phyloP scores from a whole-genome alignment of 257 asterid species.

The Schizonepeta tenuifolia region DNA sequence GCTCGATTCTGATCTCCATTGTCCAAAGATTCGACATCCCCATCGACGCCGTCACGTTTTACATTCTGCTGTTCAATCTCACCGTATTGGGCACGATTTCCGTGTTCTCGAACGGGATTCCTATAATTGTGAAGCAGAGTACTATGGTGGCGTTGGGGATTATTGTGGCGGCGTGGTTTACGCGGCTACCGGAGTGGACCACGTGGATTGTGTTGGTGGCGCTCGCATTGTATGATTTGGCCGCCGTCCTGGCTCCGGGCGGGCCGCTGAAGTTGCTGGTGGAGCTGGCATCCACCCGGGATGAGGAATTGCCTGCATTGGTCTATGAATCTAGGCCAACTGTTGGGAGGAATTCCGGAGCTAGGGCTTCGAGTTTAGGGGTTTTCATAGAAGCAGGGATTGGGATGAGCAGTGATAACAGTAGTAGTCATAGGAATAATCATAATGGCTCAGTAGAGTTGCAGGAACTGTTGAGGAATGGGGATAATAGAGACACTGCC shows the following conservation, averaged over 20 bases:
- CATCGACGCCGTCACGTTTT: slow-evolving; percentile 70
- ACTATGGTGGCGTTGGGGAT: slow-evolving; percentile 83
- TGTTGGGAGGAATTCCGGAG: slow-evolving; percentile 46
- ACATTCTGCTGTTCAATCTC: slow-evolving; percentile 62
- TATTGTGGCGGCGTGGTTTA: slow-evolving; percentile 90
- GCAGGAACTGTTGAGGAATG: slow-evolving; percentile 45
- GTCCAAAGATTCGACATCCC: slow-evolving; percentile 73
- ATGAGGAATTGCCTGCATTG: slow-evolving; percentile 91
- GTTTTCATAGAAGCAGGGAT: slow-evolving; percentile 54
- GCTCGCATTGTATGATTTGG: slow-evolving; percentile 84
- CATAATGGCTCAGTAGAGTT: slow-evolving; percentile 51
- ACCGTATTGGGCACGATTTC: slow-evolving; percentile 76
- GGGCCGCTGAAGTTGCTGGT: slow-evolving; percentile 93
- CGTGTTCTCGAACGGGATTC: slow-evolving; percentile 73
- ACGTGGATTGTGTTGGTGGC: slow-evolving; percentile 93
- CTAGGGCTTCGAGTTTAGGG: slow-evolving; percentile 54
- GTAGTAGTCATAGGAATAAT: background rate
- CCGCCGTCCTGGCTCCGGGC: slow-evolving; percentile 90
- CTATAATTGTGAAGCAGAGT: slow-evolving; percentile 77
- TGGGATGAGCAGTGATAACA: slow-evolving; percentile 43
- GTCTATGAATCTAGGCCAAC: slow-evolving; percentile 87
- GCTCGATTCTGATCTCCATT: slow-evolving; percentile 68
- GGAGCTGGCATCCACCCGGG: slow-evolving; percentile 84
- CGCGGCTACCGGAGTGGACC: slow-evolving; percentile 94
- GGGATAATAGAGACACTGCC: slow-evolving; percentile 29